Conservation (phyloP, 768 basidiomycete genomes). For the Pilatotrama ljubarskyi region DNA sequence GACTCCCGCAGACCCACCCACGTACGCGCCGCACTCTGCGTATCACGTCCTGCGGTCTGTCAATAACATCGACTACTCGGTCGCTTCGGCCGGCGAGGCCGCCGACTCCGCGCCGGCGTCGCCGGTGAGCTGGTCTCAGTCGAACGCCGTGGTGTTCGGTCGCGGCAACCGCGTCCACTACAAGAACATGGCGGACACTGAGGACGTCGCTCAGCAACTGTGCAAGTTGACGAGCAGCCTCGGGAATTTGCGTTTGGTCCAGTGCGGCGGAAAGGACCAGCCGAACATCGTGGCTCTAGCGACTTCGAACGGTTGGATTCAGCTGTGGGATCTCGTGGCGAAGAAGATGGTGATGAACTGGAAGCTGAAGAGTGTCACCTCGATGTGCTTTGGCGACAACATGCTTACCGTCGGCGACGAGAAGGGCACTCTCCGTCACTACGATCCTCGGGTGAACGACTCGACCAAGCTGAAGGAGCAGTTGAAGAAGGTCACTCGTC, state of each 20-base stretch:
- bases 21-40: conserved; percentile 12
- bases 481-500: conserved; percentile 63
- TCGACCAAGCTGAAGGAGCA: conserved; percentile 54
- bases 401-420: conserved; percentile 64
- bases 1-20: conserved; percentile 6
- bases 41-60: conserved; percentile 16
- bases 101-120: conserved; percentile 14
- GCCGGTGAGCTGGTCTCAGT: conserved; percentile 43
- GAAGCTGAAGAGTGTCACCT: conserved; percentile 61
- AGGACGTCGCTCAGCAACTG: conserved; percentile 47
- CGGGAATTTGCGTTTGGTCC: conserved; percentile 47
- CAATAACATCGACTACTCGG: conserved; percentile 18
- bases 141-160: conserved; percentile 49
- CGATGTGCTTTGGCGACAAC: conserved; percentile 65
- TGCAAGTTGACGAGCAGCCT: conserved; percentile 49
- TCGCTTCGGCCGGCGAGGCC: conserved; percentile 14
- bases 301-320: conserved; percentile 61
- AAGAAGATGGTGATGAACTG: conserved; percentile 55
- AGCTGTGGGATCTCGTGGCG: conserved; percentile 69
- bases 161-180: conserved; percentile 56
- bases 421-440: conserved; percentile 74
- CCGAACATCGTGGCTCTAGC: conserved; percentile 57
- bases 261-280: conserved; percentile 35
- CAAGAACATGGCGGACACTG: conserved; percentile 41
- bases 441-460: conserved; percentile 60